phyloP scores from a whole-genome alignment of 345 rosid genomes.

The Pugionium dolabratum region DNA sequence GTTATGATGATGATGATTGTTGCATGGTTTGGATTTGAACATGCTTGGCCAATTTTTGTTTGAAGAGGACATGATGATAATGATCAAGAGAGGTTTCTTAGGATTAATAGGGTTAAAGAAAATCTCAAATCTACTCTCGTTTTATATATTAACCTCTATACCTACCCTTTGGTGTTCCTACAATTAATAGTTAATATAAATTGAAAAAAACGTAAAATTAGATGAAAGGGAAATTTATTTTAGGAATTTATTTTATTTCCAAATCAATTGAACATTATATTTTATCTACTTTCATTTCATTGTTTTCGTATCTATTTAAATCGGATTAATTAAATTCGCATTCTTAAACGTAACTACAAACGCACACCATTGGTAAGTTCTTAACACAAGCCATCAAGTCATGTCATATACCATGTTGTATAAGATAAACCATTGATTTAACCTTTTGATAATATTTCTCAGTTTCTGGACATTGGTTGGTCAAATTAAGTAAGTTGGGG shows the following conservation, averaged over 20 bases:
- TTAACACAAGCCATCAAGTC: too few relatives aligned
- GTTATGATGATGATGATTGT: conserved; percentile 50
- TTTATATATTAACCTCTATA: conserved; percentile 64
- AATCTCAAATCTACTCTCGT: conserved; percentile 35
- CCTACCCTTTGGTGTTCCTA: conserved; percentile 38
- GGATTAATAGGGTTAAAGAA: conserved; percentile 29
- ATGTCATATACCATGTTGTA: too few relatives aligned
- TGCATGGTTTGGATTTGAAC: conserved; percentile 96
- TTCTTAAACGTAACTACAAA: neutral
- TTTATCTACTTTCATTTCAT: conserved; percentile 3
- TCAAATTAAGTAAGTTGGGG: conserved; percentile 9
- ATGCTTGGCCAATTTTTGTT: conserved; percentile 97
- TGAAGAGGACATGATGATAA: conserved; percentile 77
- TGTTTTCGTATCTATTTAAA: neutral
- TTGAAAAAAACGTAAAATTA: conserved; percentile 5
- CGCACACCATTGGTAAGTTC: too few relatives aligned
- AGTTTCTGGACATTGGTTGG: conserved; percentile 21
- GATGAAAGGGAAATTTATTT: neutral
- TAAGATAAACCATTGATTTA: neutral
- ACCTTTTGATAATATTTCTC: conserved; percentile 3
- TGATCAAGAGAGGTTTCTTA: neutral
- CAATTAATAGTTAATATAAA: conserved; percentile 6
- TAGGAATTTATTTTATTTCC: neutral
- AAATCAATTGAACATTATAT: neutral
- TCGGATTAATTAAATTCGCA: neutral